Evolutionary conservation across 192 early-diverging fungal species (phyloP).

Genomic region (Coemansia sp.): DNA sequence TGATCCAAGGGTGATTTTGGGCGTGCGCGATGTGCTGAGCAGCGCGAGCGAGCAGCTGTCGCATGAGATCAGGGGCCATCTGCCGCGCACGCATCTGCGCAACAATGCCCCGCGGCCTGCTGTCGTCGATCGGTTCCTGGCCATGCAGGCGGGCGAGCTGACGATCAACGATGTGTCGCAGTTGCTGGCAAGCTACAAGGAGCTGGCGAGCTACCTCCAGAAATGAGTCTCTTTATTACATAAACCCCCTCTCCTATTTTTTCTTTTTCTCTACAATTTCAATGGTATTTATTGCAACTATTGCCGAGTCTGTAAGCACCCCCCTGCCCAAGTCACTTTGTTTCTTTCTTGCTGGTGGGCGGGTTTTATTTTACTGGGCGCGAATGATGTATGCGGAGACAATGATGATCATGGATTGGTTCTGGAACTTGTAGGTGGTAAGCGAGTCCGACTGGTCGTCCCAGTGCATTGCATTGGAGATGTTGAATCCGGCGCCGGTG

Average conservation of each 20-base stretch:
- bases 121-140: conserved; percentile 19
- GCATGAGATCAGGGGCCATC: conserved; percentile 38
- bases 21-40: conserved; percentile 22
- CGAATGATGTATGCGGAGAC: conserved; percentile 33
- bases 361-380: not conserved
- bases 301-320: no score
- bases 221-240: conserved; percentile 10
- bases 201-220: conserved; percentile 27
- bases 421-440: conserved; percentile 31
- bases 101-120: conserved; percentile 6
- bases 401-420: conserved; percentile 22
- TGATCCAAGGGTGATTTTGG: conserved; percentile 7
- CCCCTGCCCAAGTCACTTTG: no score
- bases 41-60: conserved; percentile 41
- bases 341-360: no score
- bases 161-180: conserved; percentile 37
- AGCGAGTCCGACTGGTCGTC: conserved; percentile 23
- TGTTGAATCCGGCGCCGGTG: conserved; percentile 36
- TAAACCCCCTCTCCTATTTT: no score
- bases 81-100: conserved; percentile 13
- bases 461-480: conserved; percentile 31
- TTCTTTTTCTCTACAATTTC: no score
- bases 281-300: no score
- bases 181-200: conserved; percentile 42
- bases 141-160: conserved; percentile 16